Conservation (phyloP, 148 eudicot species). For the Camellia japonica region DNA sequence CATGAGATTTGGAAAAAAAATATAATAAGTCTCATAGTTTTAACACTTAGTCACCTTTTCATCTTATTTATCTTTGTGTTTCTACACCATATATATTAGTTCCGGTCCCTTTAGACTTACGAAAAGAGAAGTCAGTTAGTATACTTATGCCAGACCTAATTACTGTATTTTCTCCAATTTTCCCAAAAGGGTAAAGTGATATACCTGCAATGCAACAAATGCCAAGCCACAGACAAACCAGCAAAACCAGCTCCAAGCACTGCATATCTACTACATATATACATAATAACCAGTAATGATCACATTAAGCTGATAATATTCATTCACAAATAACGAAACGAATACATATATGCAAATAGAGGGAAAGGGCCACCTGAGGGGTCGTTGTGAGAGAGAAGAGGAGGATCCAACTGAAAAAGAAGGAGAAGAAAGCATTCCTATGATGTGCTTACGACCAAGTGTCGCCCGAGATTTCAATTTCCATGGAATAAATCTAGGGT, state of each 20-base stretch:
- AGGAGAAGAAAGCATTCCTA: neutral
- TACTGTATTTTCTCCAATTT: neutral
- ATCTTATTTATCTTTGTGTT: no score
- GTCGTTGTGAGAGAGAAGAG: conserved; percentile 19
- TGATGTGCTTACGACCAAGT: neutral
- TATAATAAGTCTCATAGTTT: no score
- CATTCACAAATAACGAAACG: no score
- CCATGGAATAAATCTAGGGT: neutral
- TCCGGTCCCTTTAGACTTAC: neutral
- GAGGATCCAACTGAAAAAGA: conserved; percentile 11
- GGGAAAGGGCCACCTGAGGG: conserved; percentile 20
- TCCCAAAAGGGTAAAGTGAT: conserved; percentile 14
- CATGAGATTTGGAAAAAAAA: no score
- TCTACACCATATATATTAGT: no score
- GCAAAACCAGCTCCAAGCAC: conserved; percentile 99
- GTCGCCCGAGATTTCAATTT: neutral
- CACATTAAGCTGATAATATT: neutral
- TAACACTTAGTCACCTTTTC: no score
- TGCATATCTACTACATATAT: conserved; percentile 63
- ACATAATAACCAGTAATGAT: neutral
- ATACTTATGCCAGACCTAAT: no score
- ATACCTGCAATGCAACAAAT: conserved; percentile 70
- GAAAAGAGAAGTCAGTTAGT: neutral
- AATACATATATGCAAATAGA: neutral
- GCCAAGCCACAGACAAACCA: conserved; percentile 88